Evolutionary conservation across 129 eudicot species (phyloP), one percentile per base, ranked within the genome.

Genomic region (Chrysanthemum lavandulifolium): DNA sequence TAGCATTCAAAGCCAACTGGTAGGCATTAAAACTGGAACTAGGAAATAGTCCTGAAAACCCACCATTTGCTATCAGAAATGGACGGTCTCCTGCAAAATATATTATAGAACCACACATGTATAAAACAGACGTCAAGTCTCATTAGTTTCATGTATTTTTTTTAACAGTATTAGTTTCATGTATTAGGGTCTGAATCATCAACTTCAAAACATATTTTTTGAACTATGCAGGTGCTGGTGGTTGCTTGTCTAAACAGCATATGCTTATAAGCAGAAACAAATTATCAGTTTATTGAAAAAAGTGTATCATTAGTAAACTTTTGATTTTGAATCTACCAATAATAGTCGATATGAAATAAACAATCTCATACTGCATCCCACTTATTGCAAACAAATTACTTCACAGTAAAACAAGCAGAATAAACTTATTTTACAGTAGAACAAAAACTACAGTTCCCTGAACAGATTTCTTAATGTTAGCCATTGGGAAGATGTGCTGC

Each of bases 41-140:
- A 6, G 90, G 95, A 73, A 85, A 81, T 16, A 85, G 25, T 25
- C 90, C 88, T 40, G 95, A 88, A 68, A 83, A 88, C 19, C 90
- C 95, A 21, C 90, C 90, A 16, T 80, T 76, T 68, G 94, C 90
- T 1, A 84, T 49, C n/a, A 84, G 78, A 7, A 75, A 62, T 10
- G 84, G 87, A 7, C 66, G 47, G 13, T 72, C 45, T 72, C 87
- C 87, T 83, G 72, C 74, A 79, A 61, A n/a, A 16, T 49, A 40
- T 67, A 68, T 27, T 29, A 13, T 13, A 49, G 23, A 43, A 19
- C 13, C 14, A 8, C 60, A 48, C 47, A 40, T 40, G 47, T 21
- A 49, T 21, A 50, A 23, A 10, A 23, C 4, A 19, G 5, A 61
- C 2, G 15, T 19, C 62, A 18, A 14, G 9, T 54, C 16, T 54